Evolutionary conservation across 148 eudicot species (phyloP).

Genomic region (Heliosperma pusillum): DNA sequence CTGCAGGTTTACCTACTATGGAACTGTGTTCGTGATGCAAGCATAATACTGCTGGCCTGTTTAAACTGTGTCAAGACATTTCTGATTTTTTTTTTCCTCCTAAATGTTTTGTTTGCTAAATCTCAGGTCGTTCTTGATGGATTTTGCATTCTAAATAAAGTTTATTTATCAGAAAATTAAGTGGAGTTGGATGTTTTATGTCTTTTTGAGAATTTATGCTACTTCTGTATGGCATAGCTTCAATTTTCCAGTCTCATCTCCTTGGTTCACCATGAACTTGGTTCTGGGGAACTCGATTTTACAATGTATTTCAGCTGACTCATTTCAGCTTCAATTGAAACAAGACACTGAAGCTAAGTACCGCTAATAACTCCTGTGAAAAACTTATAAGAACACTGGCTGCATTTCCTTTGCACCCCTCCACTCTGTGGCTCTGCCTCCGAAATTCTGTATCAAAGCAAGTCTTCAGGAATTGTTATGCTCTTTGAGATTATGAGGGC

Average conservation of each 20-base stretch:
- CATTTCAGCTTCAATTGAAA: not conserved
- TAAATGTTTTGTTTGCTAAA: slow-evolving; percentile 10
- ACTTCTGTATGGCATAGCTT: not conserved
- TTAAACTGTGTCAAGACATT: slow-evolving; percentile 24
- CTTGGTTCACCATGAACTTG: not conserved
- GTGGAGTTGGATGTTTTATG: no score
- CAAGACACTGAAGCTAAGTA: not conserved
- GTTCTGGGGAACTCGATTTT: not conserved
- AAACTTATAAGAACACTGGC: not conserved
- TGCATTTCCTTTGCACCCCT: not conserved
- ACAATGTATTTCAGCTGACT: not conserved
- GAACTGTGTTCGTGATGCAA: slow-evolving; percentile 5
- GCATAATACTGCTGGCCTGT: slow-evolving; percentile 26
- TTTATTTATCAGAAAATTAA: not conserved
- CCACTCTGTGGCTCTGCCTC: not conserved
- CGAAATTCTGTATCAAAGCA: no score
- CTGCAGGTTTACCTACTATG: slow-evolving; percentile 24
- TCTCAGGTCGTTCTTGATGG: slow-evolving; percentile 18
- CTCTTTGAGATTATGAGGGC: not conserved
- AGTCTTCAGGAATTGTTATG: not conserved
- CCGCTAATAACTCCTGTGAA: not conserved
- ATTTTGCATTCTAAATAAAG: slow-evolving; percentile 18
- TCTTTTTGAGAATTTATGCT: not conserved
- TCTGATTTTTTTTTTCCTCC: slow-evolving; percentile 15
- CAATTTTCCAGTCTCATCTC: not conserved